A percentile compares a stretch with the other conserved stretches of the same genome.
phyloP scores from a whole-genome alignment of 305 asterid species.

The Fraxinus ornus region DNA sequence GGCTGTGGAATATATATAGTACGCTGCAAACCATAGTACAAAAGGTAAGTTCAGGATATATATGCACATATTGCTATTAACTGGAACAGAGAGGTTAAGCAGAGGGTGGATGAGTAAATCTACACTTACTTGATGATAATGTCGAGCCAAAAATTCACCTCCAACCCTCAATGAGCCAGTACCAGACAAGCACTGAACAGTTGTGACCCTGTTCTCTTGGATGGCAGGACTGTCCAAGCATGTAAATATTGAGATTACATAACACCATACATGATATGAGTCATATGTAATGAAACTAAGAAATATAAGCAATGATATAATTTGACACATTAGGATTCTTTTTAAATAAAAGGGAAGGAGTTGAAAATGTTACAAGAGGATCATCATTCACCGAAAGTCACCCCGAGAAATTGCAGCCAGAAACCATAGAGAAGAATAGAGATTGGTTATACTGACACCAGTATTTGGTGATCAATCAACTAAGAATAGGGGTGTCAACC shows the following conservation, averaged over 20 bases:
- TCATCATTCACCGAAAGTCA: background rate
- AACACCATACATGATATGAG: conserved; percentile 1
- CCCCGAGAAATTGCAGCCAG: background rate
- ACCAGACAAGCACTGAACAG: conserved; percentile 98
- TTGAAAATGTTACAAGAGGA: background rate
- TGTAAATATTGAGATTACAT: conserved; percentile 15
- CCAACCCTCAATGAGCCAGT: conserved; percentile 98
- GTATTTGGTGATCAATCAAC: background rate
- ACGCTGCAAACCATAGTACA: conserved; percentile 46
- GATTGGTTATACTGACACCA: background rate
- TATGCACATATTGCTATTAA: background rate
- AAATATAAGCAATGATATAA: background rate
- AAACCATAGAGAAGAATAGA: background rate
- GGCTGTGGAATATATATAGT: conserved; percentile 83
- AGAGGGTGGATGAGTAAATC: conserved; percentile 13
- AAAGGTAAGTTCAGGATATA: conserved; percentile 8
- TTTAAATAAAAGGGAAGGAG: background rate
- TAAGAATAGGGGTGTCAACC: background rate
- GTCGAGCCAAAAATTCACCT: conserved; percentile 82
- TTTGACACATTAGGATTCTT: background rate
- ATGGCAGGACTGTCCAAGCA: conserved; percentile 74
- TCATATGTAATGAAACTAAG: conserved; percentile 6
- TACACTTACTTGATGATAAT: conserved; percentile 69
- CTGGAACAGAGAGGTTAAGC: background rate
- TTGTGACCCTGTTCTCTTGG: conserved; percentile 85